Base-by-base conservation (phyloP, 2,329 filamentous ascomycete genomes). In the Tolypocladium nubicola region DNA sequence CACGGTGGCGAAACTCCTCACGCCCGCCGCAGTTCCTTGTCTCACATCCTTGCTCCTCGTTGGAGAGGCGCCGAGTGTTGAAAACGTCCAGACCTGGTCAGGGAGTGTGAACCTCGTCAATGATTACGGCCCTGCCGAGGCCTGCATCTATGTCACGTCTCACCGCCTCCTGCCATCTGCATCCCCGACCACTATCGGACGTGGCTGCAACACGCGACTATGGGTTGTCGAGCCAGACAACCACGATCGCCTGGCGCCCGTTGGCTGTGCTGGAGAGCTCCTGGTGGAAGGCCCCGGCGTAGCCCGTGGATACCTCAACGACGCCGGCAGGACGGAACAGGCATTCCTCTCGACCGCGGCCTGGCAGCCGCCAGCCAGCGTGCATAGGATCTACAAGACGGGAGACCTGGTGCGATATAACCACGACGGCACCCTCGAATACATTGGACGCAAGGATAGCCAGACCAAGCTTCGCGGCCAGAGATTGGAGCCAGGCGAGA, bases 371-470 rank as follows among this genome's bases (percentile, higher is more conserved):
- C 30, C 55, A 11, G 52, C 41, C n/a, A 30, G 19, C 14, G 4
- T 13, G 10, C 47, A 33, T 33, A 50, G 58, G 4, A 49, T 62
- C n/a, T 64, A 63, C 52, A 59, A 58, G 2, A 59, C 61, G 1
- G 62, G 62, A 21, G 62, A 64, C 39, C 39, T 64, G n/a, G 61
- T 54, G 9, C 57, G 55, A 10, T 59, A 57, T 50, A 57, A 60
- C 5, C 54, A 58, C 2, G 54, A 57, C 39, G 62, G 62, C 13
- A 58, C 56, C 10, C 47, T 64, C 9, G 59, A 63, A 39, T 62
- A n/a, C 26, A 41, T 54, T 26, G 52, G 52, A 11, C 30, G 52
- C 14, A 54, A 54, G 38, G 52, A 54, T 43, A 56, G 47, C 4
- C 58, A 63, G 53, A 21, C 21, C 21, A 33, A 65, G 54, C 60